Base-by-base conservation (phyloP, 2,329 filamentous ascomycete genomes). In the Monilinia laxa region DNA sequence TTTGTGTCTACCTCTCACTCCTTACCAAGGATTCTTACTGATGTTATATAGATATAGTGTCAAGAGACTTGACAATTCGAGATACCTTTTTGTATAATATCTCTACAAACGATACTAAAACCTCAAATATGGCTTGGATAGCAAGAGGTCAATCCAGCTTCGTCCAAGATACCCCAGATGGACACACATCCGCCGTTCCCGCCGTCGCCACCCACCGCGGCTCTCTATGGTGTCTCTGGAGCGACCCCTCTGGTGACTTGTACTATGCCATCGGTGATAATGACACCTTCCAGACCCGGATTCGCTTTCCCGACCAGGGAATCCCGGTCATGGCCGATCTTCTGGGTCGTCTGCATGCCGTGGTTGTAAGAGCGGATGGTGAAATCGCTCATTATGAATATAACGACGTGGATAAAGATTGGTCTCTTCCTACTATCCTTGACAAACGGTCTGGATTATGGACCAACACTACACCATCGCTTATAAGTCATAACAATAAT, bases 161-260 rank as follows among this genome's bases (percentile, higher is more conserved):
- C 49, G 67, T 77, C 52, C 73, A 73, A 42, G 66, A 64, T 14
- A 59, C 71, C 20, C 69, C 72, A 55, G 54, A 73, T 35, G 75
- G 76, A 47, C 75, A 73, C 67, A 76, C 76, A n/a, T 70, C 72
- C 11, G 71, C 74, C 1, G 74, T 74, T 25, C 77, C 77, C 23
- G 75, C 77, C n/a, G n/a, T 79, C 31, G 73, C 75, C 5, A 71
- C 76, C 0, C 75, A 79, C 64, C 74, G 76, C 31, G 77, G 77
- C n/a, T 73, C 74, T 9, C 74, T 79, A 1, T 78, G 76, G 77
- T 76, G 75, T 69, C 64, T 77, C 11, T 79, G 77, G 77, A 69
- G 71, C 49, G 73, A 74, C 64, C 69, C 70, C 9, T 68, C 71
- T 10, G 75, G 74, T 12, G 68, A 69, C 51, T 67, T 77, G 12